These are phyloP conservation scores for Paulownia fortunei DNA, from an alignment of 257 asterid genomes.

Conservation along the genomic window DNA sequence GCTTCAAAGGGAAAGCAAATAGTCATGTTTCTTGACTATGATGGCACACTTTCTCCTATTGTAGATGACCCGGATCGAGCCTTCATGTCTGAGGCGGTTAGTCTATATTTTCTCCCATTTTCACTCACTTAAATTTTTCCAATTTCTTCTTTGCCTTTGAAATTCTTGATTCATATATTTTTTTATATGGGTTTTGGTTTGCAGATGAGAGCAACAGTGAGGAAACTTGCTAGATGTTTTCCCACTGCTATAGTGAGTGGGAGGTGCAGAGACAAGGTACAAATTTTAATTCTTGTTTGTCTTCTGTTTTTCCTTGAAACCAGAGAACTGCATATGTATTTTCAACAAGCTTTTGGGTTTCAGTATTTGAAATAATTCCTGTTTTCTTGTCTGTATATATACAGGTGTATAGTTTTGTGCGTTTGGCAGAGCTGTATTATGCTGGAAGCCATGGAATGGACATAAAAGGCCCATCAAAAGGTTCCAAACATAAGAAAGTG, in stretches of 20 bases:
- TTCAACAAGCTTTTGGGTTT: neutral
- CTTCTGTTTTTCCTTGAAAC: too few species aligned
- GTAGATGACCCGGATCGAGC: conserved; percentile 95
- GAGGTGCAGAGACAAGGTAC: conserved; percentile 74
- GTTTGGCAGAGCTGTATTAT: conserved; percentile 89
- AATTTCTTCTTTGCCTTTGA: neutral
- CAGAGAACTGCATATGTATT: neutral
- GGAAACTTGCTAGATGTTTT: conserved; percentile 67
- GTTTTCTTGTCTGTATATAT: neutral
- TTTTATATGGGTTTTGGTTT: neutral
- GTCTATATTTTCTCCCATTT: conserved; percentile 7
- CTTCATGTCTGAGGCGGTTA: conserved; percentile 87
- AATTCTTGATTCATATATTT: neutral
- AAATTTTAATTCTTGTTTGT: neutral
- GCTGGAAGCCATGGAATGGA: conserved; percentile 99
- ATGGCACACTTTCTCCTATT: conserved; percentile 96
- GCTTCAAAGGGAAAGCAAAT: conserved; percentile 92
- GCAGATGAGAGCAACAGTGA: conserved; percentile 88
- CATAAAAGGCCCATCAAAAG: conserved; percentile 93
- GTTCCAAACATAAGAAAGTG: conserved; percentile 68
- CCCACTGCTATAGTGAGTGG: conserved; percentile 94
- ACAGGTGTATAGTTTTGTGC: conserved; percentile 87
- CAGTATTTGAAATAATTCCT: neutral
- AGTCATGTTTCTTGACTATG: conserved; percentile 93
- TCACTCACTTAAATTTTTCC: neutral